Conservation (phyloP, 768 basidiomycete species). For the Cytidiella melzeri region DNA sequence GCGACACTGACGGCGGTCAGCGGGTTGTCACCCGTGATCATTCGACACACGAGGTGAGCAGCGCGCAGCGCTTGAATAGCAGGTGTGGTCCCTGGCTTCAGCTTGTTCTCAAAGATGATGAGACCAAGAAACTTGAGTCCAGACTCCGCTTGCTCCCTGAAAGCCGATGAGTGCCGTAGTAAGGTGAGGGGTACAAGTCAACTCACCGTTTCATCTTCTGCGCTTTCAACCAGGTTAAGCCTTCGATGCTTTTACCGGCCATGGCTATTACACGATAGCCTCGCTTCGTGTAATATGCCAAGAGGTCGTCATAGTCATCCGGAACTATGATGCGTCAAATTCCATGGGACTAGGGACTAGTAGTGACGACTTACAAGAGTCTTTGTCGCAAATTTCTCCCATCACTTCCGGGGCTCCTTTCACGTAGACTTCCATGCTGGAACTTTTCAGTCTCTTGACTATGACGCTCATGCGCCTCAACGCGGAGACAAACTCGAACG, state of each 20-base stretch:
- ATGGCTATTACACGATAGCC: conserved; percentile 98
- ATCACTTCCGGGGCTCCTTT: conserved; percentile 99
- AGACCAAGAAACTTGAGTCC: conserved; percentile 87
- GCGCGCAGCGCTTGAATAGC: conserved; percentile 83
- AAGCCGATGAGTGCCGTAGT: neutral
- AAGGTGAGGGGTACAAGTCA: neutral
- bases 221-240: conserved; percentile 93
- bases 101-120: conserved; percentile 96
- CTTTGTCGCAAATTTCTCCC: conserved; percentile 86
- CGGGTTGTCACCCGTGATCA: conserved; percentile 98
- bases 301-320: conserved; percentile 89
- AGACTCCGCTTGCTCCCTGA: conserved; percentile 90
- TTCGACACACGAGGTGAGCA: conserved; percentile 90
- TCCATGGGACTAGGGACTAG: neutral
- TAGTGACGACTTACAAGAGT: conserved; percentile 63
- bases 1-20: conserved; percentile 96
- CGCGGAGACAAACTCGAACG: conserved; percentile 93
- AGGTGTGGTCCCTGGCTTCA: conserved; percentile 87
- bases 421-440: conserved; percentile 95
- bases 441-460: conserved; percentile 90
- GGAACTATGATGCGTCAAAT: conserved; percentile 55
- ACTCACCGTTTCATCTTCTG: conserved; percentile 89
- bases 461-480: conserved; percentile 96
- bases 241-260: conserved; percentile 92
- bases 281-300: conserved; percentile 94